Base-by-base conservation (phyloP, 2,329 filamentous ascomycete genomes). In the Xylariaceae sp. region DNA sequence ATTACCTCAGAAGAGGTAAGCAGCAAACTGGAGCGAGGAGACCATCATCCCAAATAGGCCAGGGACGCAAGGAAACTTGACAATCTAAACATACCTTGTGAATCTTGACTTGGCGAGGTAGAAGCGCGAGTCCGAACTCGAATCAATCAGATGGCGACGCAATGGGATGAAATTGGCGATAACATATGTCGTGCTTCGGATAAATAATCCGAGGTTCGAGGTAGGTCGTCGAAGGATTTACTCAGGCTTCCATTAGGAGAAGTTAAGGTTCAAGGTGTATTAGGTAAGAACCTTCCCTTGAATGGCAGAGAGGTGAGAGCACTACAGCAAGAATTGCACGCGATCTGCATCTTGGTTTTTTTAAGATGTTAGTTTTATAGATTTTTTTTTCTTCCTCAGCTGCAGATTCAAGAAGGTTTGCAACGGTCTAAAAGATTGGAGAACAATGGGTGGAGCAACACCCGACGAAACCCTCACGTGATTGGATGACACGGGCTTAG, bases 281-380 rank as follows among this genome's bases (percentile, higher is more conserved):
- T 37, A 3, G 9, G 19, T 40, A 44, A 44, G 20, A 56, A 44
- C 47, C 20, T 48, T 47, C 18, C 42, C 40, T 52, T 50, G 45
- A 44, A 56, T 42, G 21, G 40, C 37, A 57, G 56, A 42, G 9
- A 26, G 23, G 56, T 51, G 54, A 48, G 55, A 53, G 56, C 52
- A 48, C 54, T 50, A 47, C 26, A 23, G 42, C 40, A 40, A 50
- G 52, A 59, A 52, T 37, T 40, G 50, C 54, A 51, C 51, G 48
- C 45, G 44, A 53, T 51, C 49, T 29, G 53, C 59, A 62, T 62
- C 59, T 44, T 60, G 59, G 50, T 57, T n/a, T 29, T 29, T 57
- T 53, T 47, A 53, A 50, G 50, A 44, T 47, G 48, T 52, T 26
- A 54, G 54, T 52, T 50, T 55, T 54, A 60, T 61, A 59, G 3